These are phyloP conservation scores for Neurospora sp. DNA, from an alignment of 495 filamentous ascomycete genomes.

Conservation along the genomic window DNA sequence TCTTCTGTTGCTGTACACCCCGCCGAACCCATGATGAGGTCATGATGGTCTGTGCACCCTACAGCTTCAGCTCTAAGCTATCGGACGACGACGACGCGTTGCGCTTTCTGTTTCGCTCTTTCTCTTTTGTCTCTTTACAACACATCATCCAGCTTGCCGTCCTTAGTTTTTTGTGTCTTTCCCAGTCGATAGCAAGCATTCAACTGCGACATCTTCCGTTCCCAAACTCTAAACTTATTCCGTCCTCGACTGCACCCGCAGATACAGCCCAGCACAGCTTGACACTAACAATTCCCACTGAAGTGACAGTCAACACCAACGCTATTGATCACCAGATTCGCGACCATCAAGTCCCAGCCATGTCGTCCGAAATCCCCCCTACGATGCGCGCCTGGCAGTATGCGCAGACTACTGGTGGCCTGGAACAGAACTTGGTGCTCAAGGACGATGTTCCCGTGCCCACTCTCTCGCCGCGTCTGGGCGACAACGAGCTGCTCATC, in stretches of 20 bases:
- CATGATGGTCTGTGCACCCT: neutral
- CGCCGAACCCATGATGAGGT: neutral
- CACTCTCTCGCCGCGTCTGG: constrained; percentile 19
- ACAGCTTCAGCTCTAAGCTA: neutral
- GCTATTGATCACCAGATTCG: neutral
- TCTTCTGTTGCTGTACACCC: neutral
- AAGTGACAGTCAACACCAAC: neutral
- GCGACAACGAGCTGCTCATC: constrained; percentile 42
- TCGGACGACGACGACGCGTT: neutral
- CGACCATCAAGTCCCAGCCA: neutral
- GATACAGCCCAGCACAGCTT: too few species aligned
- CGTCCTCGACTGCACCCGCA: neutral
- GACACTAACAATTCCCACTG: neutral
- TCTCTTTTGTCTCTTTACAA: neutral
- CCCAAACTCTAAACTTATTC: neutral
- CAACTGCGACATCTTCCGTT: neutral
- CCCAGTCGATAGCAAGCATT: neutral
- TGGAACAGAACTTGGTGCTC: constrained; percentile 50
- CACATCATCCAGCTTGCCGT: neutral
- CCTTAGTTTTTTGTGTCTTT: neutral
- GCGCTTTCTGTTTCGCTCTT: neutral
- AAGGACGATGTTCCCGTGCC: constrained; percentile 34
- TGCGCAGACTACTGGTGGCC: constrained; percentile 31
- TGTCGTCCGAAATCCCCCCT: constrained; percentile 12
- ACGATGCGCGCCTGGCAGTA: constrained; percentile 60